Base-by-base conservation (phyloP, 2,329 filamentous ascomycete species). In the Neophaeococcomyces mojaviensis region DNA sequence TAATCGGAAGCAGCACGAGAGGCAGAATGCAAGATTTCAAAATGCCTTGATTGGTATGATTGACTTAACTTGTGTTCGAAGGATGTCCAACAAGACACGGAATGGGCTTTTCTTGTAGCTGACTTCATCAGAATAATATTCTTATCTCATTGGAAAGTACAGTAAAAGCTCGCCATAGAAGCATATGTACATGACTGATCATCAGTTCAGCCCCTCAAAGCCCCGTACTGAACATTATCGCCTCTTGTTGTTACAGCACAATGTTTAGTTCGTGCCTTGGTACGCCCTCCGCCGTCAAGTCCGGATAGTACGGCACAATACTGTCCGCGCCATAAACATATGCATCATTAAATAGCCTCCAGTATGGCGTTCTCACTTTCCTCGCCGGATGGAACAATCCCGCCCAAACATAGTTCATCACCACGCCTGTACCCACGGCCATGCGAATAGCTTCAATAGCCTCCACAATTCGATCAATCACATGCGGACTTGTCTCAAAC, bases 381-480 rank as follows among this genome's bases (percentile, higher is more conserved):
- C 92, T 79, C 2, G 92, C 92, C 0, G 92, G 90, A 63, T 98
- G 94, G 75, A 98, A 98, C 15, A 98, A 73, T 15, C 92, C 92
- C 0, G 92, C 90, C 89, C 89, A 97, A 49, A 97, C 84, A 65
- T 98, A 98, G 70, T 98, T 98, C 77, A 98, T 84, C 30, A 96
- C 87, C 18, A 94, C 72, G 2, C 92, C 92, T 0, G 88, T 87
- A 1, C 92, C 92, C 36, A 97, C 84, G 0, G 90, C 88, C 73
- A 96, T 88, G 39, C 92, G 81, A 52, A 98, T 86, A 32, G 89
- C 92, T 65, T 97, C 92, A 55, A 98, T 94, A 41, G 94, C 92
- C 66, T 98, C 94, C 53, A 98, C 85, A 56, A 98, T 94, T 36
- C 92, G 82, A 67, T 98, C 92, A 58, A 98, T 98, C 59, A 98